Percentiles rank a stretch among this genome's conserved stretches.
Evolutionary conservation across 805 yeast genomes (phyloP).

Genomic region (Zygoascus ofunaensis): DNA sequence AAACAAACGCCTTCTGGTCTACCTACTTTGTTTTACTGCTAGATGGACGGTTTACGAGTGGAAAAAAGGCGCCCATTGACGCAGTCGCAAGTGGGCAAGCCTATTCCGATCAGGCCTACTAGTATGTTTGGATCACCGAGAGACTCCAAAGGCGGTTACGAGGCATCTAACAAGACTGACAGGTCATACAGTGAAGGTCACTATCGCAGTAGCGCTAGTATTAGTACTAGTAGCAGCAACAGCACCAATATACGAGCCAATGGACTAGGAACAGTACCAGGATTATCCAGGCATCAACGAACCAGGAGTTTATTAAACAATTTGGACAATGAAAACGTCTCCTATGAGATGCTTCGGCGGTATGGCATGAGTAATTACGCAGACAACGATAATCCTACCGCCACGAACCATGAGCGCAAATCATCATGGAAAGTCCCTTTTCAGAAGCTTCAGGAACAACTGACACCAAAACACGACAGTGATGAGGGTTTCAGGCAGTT

Average conservation of each 20-base stretch:
- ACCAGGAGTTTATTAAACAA: neutral
- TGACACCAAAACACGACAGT: neutral
- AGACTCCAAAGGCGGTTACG: neutral
- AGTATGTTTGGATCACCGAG: neutral
- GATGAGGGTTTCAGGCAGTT: neutral
- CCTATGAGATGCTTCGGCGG: neutral
- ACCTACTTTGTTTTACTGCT: too few relatives aligned
- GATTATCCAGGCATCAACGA: too few relatives aligned
- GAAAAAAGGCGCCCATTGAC: neutral
- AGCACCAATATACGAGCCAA: too few relatives aligned
- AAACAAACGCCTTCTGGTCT: too few relatives aligned
- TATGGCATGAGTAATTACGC: neutral
- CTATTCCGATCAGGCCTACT: neutral
- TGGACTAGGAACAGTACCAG: too few relatives aligned
- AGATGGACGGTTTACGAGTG: neutral
- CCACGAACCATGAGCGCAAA: too few relatives aligned
- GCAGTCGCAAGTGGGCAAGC: neutral
- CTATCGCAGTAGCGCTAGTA: too few relatives aligned
- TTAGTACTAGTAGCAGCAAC: too few relatives aligned
- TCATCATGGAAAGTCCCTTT: neutral
- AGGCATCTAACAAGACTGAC: neutral
- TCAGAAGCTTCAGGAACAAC: neutral
- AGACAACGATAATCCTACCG: too few relatives aligned
- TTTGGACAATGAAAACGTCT: neutral
- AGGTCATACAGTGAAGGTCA: neutral